These are phyloP conservation scores for Teratosphaeria pseudoeucalypti DNA, from an alignment of 2,329 filamentous ascomycete genomes.

Conservation along the genomic window DNA sequence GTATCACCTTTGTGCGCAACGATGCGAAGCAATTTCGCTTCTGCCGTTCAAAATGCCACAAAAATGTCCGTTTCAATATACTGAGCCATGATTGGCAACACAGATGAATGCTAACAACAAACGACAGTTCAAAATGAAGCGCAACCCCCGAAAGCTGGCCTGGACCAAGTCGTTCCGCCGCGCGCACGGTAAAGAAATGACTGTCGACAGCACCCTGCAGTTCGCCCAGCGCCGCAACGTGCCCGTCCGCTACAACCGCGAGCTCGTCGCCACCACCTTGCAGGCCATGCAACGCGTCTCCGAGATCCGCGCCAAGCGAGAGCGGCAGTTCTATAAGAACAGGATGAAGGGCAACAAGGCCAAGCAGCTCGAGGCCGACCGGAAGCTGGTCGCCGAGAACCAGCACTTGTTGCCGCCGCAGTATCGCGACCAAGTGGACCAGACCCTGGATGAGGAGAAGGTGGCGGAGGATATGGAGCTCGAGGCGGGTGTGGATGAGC, in stretches of 20 bases:
- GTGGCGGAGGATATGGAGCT: constrained; percentile 40
- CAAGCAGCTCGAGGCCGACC: constrained; percentile 65
- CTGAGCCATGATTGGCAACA: not conserved
- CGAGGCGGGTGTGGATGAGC: constrained; percentile 15
- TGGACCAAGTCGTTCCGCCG: constrained; percentile 94
- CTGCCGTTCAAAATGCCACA: constrained; percentile 59
- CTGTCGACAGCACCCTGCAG: constrained; percentile 85
- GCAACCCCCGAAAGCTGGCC: constrained; percentile 89
- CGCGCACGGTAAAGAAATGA: constrained; percentile 71
- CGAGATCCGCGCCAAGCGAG: constrained; percentile 73
- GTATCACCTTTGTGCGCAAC: constrained; percentile 58
- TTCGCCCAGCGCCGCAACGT: constrained; percentile 90
- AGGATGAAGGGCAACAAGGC: constrained; percentile 87
- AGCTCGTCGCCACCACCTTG: constrained; percentile 76
- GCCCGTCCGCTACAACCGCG: constrained; percentile 90
- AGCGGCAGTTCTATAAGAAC: constrained; percentile 87
- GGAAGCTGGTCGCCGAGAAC: constrained; percentile 84
- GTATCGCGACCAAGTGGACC: constrained; percentile 33
- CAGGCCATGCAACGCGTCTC: constrained; percentile 83
- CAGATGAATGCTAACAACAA: not conserved
- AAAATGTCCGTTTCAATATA: constrained; percentile 30
- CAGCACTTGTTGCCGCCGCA: constrained; percentile 71
- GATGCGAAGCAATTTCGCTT: constrained; percentile 57
- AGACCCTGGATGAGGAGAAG: constrained; percentile 50
- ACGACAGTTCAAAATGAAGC: constrained; percentile 87